A percentile compares a stretch with the other conserved stretches of the same genome.
Evolutionary conservation across 331 rosid genomes (phyloP).

Genomic region (Phaseolus coccineus): DNA sequence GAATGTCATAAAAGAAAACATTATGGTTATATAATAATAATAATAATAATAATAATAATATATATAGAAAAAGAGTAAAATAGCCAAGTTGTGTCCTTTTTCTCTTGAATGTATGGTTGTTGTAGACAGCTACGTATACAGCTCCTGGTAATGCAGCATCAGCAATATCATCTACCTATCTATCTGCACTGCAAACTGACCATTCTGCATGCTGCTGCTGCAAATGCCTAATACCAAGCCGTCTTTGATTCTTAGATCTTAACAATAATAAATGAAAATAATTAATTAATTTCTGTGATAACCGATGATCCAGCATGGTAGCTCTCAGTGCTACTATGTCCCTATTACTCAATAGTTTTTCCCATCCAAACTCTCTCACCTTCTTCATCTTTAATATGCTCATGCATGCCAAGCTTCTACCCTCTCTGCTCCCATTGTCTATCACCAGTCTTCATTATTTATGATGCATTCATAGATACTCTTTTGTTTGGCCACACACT

Average conservation of each 20-base stretch:
- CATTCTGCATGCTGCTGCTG: neutral
- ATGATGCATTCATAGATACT: neutral
- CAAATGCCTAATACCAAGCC: slow-evolving; percentile 12
- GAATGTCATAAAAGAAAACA: slow-evolving; percentile 30
- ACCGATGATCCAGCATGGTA: slow-evolving; percentile 28
- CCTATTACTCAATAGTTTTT: slow-evolving; percentile 19
- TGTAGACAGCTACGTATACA: slow-evolving; percentile 39
- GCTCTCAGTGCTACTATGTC: slow-evolving; percentile 25
- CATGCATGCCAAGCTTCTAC: slow-evolving; percentile 9
- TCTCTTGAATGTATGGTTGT: slow-evolving; percentile 1
- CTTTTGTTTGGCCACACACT: slow-evolving; percentile 5
- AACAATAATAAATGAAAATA: neutral
- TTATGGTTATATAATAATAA: neutral
- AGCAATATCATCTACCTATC: slow-evolving; percentile 13
- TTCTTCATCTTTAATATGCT: neutral
- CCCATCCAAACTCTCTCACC: neutral
- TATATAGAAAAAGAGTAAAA: slow-evolving; percentile 13
- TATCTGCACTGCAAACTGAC: slow-evolving; percentile 32
- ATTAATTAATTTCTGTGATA: neutral
- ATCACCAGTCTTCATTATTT: neutral
- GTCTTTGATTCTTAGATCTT: neutral
- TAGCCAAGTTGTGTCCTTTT: slow-evolving; percentile 36
- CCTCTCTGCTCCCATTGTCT: neutral
- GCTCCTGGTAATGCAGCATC: slow-evolving; percentile 32
- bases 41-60: neutral